Conservation (phyloP, 441 rosid genomes). For the Monsonia emarginata region DNA sequence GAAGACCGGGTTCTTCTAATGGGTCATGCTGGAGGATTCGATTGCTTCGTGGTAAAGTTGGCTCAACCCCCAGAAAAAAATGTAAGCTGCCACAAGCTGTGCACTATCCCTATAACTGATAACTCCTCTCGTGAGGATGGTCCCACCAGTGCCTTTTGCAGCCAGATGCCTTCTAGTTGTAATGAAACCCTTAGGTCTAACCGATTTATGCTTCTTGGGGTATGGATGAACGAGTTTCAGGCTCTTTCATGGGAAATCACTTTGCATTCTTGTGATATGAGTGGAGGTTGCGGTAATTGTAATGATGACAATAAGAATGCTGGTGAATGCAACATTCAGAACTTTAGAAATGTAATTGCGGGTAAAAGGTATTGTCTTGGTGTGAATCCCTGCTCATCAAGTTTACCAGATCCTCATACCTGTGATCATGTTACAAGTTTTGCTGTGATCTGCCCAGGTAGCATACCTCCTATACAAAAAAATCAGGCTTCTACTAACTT, state of each 20-base stretch:
- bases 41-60: constrained; percentile 59
- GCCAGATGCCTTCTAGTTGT: constrained; percentile 47
- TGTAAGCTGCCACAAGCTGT: constrained; percentile 38
- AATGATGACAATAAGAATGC: constrained; percentile 33
- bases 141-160: constrained; percentile 54
- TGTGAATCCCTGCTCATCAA: constrained; percentile 51
- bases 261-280: constrained; percentile 41
- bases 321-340: constrained; percentile 27
- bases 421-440: constrained; percentile 54
- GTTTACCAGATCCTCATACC: constrained; percentile 54
- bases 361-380: constrained; percentile 43
- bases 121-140: constrained; percentile 36
- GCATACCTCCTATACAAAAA: constrained; percentile 26
- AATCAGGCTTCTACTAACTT: constrained; percentile 25
- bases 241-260: constrained; percentile 69
- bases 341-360: constrained; percentile 39
- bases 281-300: constrained; percentile 37
- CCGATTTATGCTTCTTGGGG: constrained; percentile 62
- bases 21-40: constrained; percentile 73
- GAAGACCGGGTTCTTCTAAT: constrained; percentile 54
- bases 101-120: constrained; percentile 59
- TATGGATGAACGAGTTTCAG: constrained; percentile 55
- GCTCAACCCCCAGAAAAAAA: constrained; percentile 30
- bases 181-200: constrained; percentile 34
- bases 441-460: constrained; percentile 49